Conservation (phyloP, 257 asterid species). For the Anisodus tanguticus region DNA sequence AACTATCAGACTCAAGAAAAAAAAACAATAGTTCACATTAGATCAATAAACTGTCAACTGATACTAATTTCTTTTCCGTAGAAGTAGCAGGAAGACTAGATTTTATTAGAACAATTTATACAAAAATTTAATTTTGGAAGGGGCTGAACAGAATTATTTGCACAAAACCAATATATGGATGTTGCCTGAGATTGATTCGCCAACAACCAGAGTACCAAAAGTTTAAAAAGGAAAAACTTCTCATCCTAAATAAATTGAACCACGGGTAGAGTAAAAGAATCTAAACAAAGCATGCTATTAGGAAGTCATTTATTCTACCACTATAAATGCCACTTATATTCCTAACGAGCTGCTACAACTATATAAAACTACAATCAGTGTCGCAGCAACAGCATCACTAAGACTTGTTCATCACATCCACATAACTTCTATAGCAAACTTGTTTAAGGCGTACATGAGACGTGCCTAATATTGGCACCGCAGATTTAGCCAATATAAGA, state of each 20-base stretch:
- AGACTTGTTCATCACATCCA: not conserved
- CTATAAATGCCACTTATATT: not conserved
- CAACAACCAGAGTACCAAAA: slow-evolving; percentile 12
- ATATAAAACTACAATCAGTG: not conserved
- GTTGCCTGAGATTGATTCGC: slow-evolving; percentile 8
- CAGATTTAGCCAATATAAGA: not conserved
- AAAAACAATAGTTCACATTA: slow-evolving; percentile 10
- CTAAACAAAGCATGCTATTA: not conserved
- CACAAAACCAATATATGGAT: slow-evolving; percentile 5
- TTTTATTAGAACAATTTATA: not conserved
- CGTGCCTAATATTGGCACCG: not conserved
- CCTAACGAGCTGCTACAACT: not conserved
- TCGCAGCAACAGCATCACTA: not conserved
- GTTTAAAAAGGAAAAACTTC: not conserved
- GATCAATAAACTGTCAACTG: not conserved
- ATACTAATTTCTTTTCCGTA: not conserved
- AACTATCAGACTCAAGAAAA: not conserved
- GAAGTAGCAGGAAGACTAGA: not conserved
- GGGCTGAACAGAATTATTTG: not conserved
- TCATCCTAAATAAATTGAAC: not conserved
- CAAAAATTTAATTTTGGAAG: not conserved
- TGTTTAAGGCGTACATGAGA: not conserved
- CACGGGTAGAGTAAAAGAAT: not conserved
- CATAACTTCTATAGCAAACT: not conserved
- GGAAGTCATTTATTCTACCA: not conserved